Evolutionary conservation across 352 stramenopile species (phyloP), one percentile per base, ranked within the genome.

Genomic region (Pythium grandisporangium): DNA sequence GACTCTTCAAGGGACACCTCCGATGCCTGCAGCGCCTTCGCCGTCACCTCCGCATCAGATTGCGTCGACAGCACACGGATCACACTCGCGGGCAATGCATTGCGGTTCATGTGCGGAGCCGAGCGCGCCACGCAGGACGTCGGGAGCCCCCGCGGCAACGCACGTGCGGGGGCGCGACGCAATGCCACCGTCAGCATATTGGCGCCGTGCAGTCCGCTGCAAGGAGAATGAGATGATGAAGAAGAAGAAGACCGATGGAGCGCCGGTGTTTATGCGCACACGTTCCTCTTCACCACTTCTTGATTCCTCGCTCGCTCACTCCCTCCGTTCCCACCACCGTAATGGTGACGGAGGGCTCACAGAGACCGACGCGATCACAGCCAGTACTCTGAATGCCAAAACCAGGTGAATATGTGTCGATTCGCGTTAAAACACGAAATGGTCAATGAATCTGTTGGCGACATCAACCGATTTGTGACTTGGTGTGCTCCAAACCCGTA

Each of bases 31-130:
- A 52, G 16, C 22, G 62, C 51, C 3, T 49, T 68, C 21, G 63
- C 61, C 7, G 65, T 50, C 17, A 70, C 53, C 54, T 72, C 65
- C 13, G 65, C 56, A 6, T 62, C 70, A 11, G 74, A 66, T 19
- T 59, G 71, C 45, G 71, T 85, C 34, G 71, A 88, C 33, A 82
- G 52, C 42, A 83, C 58, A 41, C 75, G 71, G 39, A 74, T 58
- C 40, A 74, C 38, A 34, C 49, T 59, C 4, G 48, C 30, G 37
- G 20, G n/a, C n/a, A n/a, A n/a, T n/a, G n/a, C n/a, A n/a, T n/a
- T 29, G 17, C 39, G 40, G 19, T 55, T 39, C 40, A 35, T 20
- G 24, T 34, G 41, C 42, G 48, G 43, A 17, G 53, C 37, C 11
- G 40, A 55, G 24, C 53, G 42, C 25, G 39, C 19, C 21, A 42